Evolutionary conservation across 2,329 filamentous ascomycete genomes (phyloP).

Genomic region (Penicillium hordei): DNA sequence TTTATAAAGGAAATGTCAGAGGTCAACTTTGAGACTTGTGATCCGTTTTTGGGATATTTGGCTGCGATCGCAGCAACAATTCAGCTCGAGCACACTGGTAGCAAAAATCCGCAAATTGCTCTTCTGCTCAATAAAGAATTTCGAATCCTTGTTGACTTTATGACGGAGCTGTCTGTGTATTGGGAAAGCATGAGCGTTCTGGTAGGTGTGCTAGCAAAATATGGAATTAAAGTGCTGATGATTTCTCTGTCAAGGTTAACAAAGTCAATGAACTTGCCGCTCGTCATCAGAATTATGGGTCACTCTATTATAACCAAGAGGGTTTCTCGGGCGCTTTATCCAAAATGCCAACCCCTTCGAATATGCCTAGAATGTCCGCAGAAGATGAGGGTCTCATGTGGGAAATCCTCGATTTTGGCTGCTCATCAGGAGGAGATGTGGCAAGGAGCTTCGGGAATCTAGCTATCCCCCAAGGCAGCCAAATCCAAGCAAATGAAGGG

Average conservation of each 20-base stretch:
- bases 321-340: slow-evolving; percentile 25
- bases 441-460: background rate
- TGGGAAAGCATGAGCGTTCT: slow-evolving; percentile 26
- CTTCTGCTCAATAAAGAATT: slow-evolving; percentile 25
- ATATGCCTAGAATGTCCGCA: slow-evolving; percentile 26
- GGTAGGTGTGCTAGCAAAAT: slow-evolving; percentile 12
- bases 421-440: slow-evolving; percentile 9
- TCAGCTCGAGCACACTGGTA: slow-evolving; percentile 29
- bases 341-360: slow-evolving; percentile 27
- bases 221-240: background rate
- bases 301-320: slow-evolving; percentile 29
- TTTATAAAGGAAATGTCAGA: slow-evolving; percentile 28
- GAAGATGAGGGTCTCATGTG: slow-evolving; percentile 29
- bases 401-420: slow-evolving; percentile 28
- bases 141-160: slow-evolving; percentile 22
- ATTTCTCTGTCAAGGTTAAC: slow-evolving; percentile 12
- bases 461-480: background rate
- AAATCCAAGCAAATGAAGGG: background rate
- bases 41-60: slow-evolving; percentile 31
- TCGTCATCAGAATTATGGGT: slow-evolving; percentile 26
- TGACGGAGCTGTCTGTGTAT: slow-evolving; percentile 21
- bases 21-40: slow-evolving; percentile 22
- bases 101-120: slow-evolving; percentile 28
- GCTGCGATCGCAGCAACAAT: slow-evolving; percentile 31
- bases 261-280: slow-evolving; percentile 23